Conservation (phyloP, 148 eudicot genomes). For the Camellia lanceoleosa region DNA sequence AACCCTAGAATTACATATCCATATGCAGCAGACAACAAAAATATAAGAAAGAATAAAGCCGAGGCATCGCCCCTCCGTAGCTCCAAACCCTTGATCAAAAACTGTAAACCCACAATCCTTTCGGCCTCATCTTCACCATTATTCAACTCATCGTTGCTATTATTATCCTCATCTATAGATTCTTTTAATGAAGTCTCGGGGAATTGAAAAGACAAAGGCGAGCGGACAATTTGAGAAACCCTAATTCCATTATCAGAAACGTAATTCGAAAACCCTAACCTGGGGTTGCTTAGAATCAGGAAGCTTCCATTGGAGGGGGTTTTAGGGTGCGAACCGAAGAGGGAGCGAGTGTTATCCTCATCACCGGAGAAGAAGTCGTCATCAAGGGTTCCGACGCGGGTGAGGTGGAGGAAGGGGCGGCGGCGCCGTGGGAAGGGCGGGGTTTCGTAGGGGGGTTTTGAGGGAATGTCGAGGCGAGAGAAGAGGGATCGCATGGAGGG, state of each 20-base stretch:
- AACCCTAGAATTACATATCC: constrained; percentile 74
- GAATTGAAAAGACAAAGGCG: constrained; percentile 31
- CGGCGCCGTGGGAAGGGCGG: constrained; percentile 32
- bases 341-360: constrained; percentile 45
- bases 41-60: constrained; percentile 56
- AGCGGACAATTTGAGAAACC: constrained; percentile 28
- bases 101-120: constrained; percentile 47
- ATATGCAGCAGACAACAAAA: constrained; percentile 64
- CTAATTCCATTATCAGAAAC: constrained; percentile 41
- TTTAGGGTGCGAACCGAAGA: constrained; percentile 28
- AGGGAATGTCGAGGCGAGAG: constrained; percentile 52
- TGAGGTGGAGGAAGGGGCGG: constrained; percentile 80
- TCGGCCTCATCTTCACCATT: constrained; percentile 20
- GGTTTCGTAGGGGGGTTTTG: constrained; percentile 15
- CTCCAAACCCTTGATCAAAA: constrained; percentile 61
- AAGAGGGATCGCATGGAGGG: constrained; percentile 66
- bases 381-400: constrained; percentile 84
- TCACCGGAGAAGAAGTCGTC: constrained; percentile 93
- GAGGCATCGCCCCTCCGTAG: constrained; percentile 58
- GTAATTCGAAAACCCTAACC: constrained; percentile 42
- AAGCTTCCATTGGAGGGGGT: constrained; percentile 30
- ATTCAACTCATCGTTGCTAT: constrained; percentile 10
- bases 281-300: constrained; percentile 25
- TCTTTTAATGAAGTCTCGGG: neutral
- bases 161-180: neutral